Conservation (phyloP, 257 asterid genomes). For the Voacanga thouarsii region DNA sequence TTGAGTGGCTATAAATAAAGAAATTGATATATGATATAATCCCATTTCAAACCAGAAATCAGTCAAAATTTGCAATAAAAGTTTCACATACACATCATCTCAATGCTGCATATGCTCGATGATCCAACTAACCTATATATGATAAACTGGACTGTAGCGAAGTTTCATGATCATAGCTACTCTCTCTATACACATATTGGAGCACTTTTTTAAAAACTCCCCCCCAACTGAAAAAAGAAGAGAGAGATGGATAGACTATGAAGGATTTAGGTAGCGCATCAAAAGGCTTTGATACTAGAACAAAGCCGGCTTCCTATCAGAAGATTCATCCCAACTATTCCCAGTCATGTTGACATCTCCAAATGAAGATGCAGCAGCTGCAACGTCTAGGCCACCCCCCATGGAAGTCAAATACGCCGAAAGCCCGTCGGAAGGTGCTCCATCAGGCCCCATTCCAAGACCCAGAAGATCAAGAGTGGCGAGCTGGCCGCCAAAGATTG, state of each 20-base stretch:
- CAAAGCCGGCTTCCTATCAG: conserved; percentile 57
- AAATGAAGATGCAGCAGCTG: conserved; percentile 20
- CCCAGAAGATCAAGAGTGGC: conserved; percentile 85
- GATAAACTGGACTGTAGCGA: background rate
- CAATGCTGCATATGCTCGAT: background rate
- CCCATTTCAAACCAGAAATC: background rate
- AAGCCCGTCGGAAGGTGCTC: conserved; percentile 30
- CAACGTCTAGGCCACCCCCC: conserved; percentile 32
- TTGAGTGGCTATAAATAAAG: no score
- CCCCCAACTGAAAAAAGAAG: conserved; percentile 6
- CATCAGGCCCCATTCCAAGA: conserved; percentile 48
- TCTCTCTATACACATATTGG: background rate
- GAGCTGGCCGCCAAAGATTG: conserved; percentile 44
- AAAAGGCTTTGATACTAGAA: conserved; percentile 25
- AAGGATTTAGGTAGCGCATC: background rate
- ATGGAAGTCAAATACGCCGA: conserved; percentile 53
- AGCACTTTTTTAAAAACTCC: background rate
- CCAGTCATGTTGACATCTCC: conserved; percentile 26
- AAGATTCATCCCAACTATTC: conserved; percentile 53
- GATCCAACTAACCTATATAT: background rate
- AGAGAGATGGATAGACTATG: background rate
- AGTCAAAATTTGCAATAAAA: background rate
- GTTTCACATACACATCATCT: background rate
- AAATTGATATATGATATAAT: no score
- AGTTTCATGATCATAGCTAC: background rate